A percentile compares a stretch with the other conserved stretches of the same genome.
Conservation (phyloP, 805 yeast species). For the Schwanniomyces vanrijiae region DNA sequence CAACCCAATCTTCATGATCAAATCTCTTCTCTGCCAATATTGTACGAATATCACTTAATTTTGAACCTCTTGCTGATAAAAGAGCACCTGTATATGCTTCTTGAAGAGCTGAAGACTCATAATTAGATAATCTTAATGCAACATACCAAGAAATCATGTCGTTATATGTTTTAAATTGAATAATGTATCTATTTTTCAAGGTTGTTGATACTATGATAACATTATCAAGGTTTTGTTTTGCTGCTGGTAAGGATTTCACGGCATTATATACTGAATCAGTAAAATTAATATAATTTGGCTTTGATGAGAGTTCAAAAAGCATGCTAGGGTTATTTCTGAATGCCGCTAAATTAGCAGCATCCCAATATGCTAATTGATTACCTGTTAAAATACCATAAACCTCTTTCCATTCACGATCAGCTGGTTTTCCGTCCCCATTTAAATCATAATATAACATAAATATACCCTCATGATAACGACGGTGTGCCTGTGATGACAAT, state of each 20-base stretch:
- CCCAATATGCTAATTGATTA: constrained; percentile 91
- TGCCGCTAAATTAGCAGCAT: constrained; percentile 63
- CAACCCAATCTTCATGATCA: constrained; percentile 90
- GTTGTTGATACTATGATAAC: constrained; percentile 92
- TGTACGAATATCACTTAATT: constrained; percentile 82
- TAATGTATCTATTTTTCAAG: constrained; percentile 78
- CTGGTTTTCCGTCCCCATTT: constrained; percentile 83
- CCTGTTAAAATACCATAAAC: constrained; percentile 92
- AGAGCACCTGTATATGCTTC: constrained; percentile 97
- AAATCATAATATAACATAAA: constrained; percentile 72
- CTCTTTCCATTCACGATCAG: constrained; percentile 84
- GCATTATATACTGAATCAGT: constrained; percentile 87
- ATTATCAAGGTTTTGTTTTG: constrained; percentile 62
- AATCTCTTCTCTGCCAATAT: constrained; percentile 82
- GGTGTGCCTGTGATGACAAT: constrained; percentile 69
- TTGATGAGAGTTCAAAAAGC: constrained; percentile 57
- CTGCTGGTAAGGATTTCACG: constrained; percentile 63
- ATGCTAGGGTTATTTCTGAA: constrained; percentile 53
- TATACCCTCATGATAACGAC: constrained; percentile 75
- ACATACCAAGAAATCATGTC: constrained; percentile 76
- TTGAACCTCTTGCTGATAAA: constrained; percentile 85
- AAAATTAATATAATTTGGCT: constrained; percentile 86
- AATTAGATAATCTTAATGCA: constrained; percentile 76
- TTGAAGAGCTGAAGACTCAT: constrained; percentile 80
- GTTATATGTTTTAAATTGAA: constrained; percentile 70